Evolutionary conservation across 208 protist genomes (phyloP), one percentile per base, ranked within the genome.

Genomic region (Trichomonas vaginalis): DNA sequence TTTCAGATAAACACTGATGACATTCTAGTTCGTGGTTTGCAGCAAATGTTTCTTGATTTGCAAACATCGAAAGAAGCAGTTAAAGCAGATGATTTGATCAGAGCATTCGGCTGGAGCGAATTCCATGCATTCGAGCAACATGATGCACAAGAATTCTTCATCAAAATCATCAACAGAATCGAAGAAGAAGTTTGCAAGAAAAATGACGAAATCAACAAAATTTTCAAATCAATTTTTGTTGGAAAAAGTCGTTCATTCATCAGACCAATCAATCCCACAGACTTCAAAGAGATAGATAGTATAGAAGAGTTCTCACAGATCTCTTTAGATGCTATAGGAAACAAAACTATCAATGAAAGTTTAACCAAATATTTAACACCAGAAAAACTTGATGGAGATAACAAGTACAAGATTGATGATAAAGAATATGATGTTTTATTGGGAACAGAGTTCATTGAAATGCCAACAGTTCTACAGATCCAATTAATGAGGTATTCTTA

Each of bases 281-380:
- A n/a, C n/a, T n/a, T n/a, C n/a, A n/a, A 42, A 42, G 35, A 37
- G 12, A 83, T 83, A 3, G n/a, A 83, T 23, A 83, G n/a, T 42
- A 10, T 40, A 17, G 79, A 83, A 37, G n/a, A 37, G 15, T 83
- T 83, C 15, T 83, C 35, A 0, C 35, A 6, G 35, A 1, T 83
- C 3, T 40, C 35, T 3, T n/a, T 83, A 42, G 35, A 83, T n/a
- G 79, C 40, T 3, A 83, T 40, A 83, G 97, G 97, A 35, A 96
- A 21, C 35, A 15, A 12, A 17, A 17, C 14, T 15, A 17, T 83
- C 8, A 40, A 83, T 40, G 14, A 37, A 3, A 4, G n/a, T 0
- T 9, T 83, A 0, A 35, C 0, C 2, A 83, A 83, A 17, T 83
- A 40, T 6, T 6, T 83, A 6, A 37, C 79, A 17, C 21, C 14